phyloP scores from a whole-genome alignment of 2,329 filamentous ascomycete species.

The Zymoseptoria pseudotritici region DNA sequence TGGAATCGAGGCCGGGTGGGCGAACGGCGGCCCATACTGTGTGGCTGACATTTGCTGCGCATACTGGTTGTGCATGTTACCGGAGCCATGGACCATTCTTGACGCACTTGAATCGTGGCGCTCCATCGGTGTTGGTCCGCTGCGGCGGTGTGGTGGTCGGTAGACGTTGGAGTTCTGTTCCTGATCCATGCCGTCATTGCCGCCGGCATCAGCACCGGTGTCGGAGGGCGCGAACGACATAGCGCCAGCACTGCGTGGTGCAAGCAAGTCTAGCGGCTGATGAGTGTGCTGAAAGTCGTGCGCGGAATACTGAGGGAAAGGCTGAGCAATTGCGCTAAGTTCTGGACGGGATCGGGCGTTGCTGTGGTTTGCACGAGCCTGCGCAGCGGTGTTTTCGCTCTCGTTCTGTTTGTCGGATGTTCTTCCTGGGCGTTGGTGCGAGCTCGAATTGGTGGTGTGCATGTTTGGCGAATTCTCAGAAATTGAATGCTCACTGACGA shows the following conservation, averaged over 20 bases:
- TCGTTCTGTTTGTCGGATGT: background rate
- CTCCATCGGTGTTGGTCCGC: background rate
- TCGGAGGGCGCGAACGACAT: background rate
- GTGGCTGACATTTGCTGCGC: background rate
- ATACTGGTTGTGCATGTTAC: background rate
- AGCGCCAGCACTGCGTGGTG: background rate
- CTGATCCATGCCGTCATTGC: slow-evolving; percentile 10
- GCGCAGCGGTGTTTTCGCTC: background rate
- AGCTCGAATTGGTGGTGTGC: background rate
- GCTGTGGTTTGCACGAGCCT: background rate
- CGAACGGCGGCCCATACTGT: background rate
- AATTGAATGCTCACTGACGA: background rate
- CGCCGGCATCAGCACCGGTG: slow-evolving; percentile 22
- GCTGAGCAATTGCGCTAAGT: background rate
- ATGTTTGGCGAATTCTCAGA: background rate
- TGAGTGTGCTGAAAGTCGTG: background rate
- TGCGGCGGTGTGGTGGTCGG: background rate
- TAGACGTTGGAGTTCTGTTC: background rate
- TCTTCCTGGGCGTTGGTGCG: background rate
- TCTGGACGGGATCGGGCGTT: background rate
- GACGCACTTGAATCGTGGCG: background rate
- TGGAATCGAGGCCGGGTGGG: background rate
- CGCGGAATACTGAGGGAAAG: background rate
- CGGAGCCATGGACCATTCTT: background rate
- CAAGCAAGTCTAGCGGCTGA: background rate